These are phyloP conservation scores for Colletotrichum lentis DNA, from an alignment of 2,329 filamentous ascomycete genomes.

Conservation along the genomic window DNA sequence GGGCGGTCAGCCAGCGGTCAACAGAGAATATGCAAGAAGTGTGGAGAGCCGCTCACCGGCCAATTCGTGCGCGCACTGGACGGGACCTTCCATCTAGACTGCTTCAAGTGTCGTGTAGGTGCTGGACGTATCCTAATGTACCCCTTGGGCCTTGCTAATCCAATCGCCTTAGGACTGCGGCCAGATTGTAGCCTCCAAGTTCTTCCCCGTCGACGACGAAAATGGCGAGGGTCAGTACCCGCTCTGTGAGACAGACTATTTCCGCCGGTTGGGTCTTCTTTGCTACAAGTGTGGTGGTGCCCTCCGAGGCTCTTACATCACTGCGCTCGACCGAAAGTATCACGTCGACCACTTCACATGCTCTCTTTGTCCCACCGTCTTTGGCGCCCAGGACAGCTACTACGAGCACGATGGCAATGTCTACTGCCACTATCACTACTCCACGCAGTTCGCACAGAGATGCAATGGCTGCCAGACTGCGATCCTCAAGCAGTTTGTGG, in stretches of 20 bases:
- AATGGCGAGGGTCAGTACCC: slow-evolving; percentile 88
- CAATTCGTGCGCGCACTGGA: slow-evolving; percentile 95
- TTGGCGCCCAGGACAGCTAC: slow-evolving; percentile 97
- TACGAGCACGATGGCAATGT: slow-evolving; percentile 97
- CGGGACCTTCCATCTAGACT: slow-evolving; percentile 95
- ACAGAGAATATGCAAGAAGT: slow-evolving; percentile 82
- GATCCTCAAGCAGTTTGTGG: slow-evolving; percentile 98
- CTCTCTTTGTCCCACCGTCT: slow-evolving; percentile 95
- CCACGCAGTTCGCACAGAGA: slow-evolving; percentile 92
- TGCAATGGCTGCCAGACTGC: slow-evolving; percentile 97
- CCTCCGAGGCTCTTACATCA: slow-evolving; percentile 96
- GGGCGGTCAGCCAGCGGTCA: slow-evolving; percentile 67
- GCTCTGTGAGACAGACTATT: slow-evolving; percentile 97
- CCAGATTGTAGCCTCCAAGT: slow-evolving; percentile 97
- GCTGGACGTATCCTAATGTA: neutral
- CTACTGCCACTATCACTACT: slow-evolving; percentile 99
- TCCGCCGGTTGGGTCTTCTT: slow-evolving; percentile 86
- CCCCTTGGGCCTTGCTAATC: slow-evolving; percentile 33
- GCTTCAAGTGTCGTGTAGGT: slow-evolving; percentile 91
- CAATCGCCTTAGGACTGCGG: slow-evolving; percentile 78
- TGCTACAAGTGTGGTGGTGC: slow-evolving; percentile 93
- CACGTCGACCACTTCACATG: slow-evolving; percentile 99
- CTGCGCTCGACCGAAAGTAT: slow-evolving; percentile 95
- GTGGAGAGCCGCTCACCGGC: slow-evolving; percentile 84
- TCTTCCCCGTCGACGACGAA: slow-evolving; percentile 95